Evolutionary conservation across 1,284 basidiomycete genomes (phyloP), one percentile per base, ranked within the genome.

Genomic region (Nidula niveotomentosa): DNA sequence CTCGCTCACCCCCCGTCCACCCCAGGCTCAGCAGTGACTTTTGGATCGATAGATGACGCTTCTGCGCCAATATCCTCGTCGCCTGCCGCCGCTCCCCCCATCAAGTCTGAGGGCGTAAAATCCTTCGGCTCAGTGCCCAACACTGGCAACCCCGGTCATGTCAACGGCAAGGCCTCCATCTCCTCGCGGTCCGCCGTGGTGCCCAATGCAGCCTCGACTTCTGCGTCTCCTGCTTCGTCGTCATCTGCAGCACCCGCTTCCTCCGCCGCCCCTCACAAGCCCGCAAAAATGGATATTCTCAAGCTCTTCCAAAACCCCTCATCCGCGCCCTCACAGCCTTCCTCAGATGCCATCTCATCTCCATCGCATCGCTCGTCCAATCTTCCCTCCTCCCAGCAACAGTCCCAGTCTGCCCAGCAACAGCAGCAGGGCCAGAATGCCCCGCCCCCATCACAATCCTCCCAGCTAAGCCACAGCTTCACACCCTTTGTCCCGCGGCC

Each of bases 11-110:
- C 46, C 48, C 43, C 49, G 44, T 36, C 51, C 48, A 23, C 36
- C 18, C 36, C 57, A 90, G 86, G 80, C 62, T 82, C 84, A 56
- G 72, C 80, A 56, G 85, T 89, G 62, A 91, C 82, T 59, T 94
- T 94, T 75, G 93, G 93, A 63, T 93, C 93, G 46, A 91, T 94
- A 78, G 84, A 88, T 70, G 84, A 90, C 70, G 77, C 75, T 59
- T 75, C 81, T 57, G 82, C 85, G 52, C 79, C 86, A 58, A 84
- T 88, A 61, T 86, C 88, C 39, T 84, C 87, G 50, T 87, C 87
- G 36, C 85, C 90, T 43, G 84, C 85, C 51, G 69, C 81, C 51
- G 78, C 80, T 44, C 85, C 89, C 45, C 70, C 81, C 51, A 76
- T 85, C 62, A 88, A 85, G 74, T 74, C 81, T 55, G 89, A 91